Conservation (phyloP, 108 stramenopile genomes). For the Skeletonema potamos region DNA sequence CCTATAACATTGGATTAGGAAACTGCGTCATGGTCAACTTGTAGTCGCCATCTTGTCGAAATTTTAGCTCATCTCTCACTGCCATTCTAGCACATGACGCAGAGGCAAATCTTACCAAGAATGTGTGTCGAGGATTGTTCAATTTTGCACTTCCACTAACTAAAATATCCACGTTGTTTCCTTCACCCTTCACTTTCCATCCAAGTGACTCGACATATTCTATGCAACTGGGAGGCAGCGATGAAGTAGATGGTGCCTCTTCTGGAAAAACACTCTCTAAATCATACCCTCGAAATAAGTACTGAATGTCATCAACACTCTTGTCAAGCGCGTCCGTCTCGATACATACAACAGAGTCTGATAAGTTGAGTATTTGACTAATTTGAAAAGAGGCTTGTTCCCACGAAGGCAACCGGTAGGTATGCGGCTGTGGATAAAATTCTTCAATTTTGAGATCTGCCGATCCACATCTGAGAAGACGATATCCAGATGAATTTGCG, state of each 20-base stretch:
- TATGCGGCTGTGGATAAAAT: conserved; percentile 12
- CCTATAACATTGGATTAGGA: conserved; percentile 1
- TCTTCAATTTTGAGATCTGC: conserved; percentile 16
- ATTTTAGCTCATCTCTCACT: conserved; percentile 24
- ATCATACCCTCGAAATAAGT: conserved; percentile 44
- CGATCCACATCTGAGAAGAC: conserved; percentile 24
- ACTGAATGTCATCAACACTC: conserved; percentile 27
- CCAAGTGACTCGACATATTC: conserved; percentile 21
- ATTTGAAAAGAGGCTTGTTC: conserved; percentile 33
- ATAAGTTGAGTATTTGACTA: conserved; percentile 28
- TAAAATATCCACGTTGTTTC: conserved; percentile 8
- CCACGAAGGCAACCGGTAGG: conserved; percentile 4
- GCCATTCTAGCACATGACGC: conserved; percentile 46
- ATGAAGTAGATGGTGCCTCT: not conserved
- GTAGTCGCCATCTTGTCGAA: not conserved
- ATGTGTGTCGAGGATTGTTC: conserved; percentile 2
- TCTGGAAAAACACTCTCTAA: conserved; percentile 17
- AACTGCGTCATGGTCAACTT: conserved; percentile 14
- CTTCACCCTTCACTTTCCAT: conserved; percentile 14
- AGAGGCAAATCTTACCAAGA: conserved; percentile 44
- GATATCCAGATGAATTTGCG: conserved; percentile 6
- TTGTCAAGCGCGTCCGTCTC: conserved; percentile 19
- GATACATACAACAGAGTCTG: conserved; percentile 46
- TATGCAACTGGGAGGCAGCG: not conserved
- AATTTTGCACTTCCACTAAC: not conserved